Evolutionary conservation across 306 rosid species (phyloP).

Genomic region (Cyamopsis tetragonoloba): DNA sequence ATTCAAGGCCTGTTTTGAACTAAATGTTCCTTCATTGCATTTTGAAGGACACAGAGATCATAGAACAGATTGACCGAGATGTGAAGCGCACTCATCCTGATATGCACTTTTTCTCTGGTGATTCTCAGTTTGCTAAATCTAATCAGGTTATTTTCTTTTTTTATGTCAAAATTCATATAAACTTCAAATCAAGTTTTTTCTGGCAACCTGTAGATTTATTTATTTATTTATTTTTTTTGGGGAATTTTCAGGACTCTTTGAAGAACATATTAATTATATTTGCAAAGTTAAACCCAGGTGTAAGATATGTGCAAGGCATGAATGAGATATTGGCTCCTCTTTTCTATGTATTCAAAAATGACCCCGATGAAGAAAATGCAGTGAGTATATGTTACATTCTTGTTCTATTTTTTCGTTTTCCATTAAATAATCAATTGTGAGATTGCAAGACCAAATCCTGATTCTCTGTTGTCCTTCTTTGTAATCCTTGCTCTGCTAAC

Average conservation of each 20-base stretch:
- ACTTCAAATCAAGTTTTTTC: not conserved
- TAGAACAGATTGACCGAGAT: constrained; percentile 97
- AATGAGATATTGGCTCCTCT: constrained; percentile 95
- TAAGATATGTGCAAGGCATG: constrained; percentile 99
- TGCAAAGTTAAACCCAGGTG: constrained; percentile 96
- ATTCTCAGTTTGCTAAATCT: constrained; percentile 78
- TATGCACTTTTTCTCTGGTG: constrained; percentile 91
- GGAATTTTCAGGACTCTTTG: constrained; percentile 75
- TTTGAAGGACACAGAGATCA: constrained; percentile 87
- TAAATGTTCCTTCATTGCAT: constrained; percentile 23
- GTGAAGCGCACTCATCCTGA: constrained; percentile 99
- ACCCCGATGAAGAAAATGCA: constrained; percentile 81
- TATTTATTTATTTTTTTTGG: not conserved
- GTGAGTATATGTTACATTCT: constrained; percentile 46
- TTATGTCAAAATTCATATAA: constrained; percentile 4
- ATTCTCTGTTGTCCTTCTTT: not conserved
- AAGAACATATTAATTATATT: constrained; percentile 78
- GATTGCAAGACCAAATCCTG: not conserved
- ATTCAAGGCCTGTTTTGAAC: constrained; percentile 17
- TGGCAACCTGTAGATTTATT: constrained; percentile 20
- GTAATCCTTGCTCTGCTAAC: not conserved
- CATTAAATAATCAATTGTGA: not conserved
- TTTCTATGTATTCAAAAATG: constrained; percentile 80
- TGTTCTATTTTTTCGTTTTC: not conserved
- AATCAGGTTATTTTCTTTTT: constrained; percentile 62